Evolutionary conservation across 371 early-diverging fungal species (phyloP).

Genomic region (Actinomortierella ambigua): DNA sequence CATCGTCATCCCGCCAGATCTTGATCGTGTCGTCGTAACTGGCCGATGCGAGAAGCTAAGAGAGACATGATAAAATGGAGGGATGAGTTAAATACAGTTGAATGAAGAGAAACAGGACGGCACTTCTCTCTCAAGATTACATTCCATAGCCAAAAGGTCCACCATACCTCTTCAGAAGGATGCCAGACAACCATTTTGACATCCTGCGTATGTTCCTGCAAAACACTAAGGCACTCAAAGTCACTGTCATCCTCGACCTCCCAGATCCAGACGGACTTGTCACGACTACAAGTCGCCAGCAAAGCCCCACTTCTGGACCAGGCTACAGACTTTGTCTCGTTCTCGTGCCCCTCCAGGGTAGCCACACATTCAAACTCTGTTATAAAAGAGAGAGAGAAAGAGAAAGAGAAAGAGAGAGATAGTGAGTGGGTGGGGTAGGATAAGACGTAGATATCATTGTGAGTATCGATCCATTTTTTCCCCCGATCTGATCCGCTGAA

Average conservation of each 20-base stretch:
- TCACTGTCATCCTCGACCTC: conserved; percentile 85
- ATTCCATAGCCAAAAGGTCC: not conserved
- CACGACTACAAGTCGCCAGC: conserved; percentile 92
- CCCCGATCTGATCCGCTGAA: conserved; percentile 10
- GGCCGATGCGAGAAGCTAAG: conserved; percentile 79
- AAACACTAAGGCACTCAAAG: conserved; percentile 93
- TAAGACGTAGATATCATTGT: too few relatives aligned
- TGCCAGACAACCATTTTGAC: conserved; percentile 96
- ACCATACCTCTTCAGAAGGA: conserved; percentile 73
- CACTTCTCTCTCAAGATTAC: not conserved
- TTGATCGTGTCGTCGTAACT: conserved; percentile 96
- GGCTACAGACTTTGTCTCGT: conserved; percentile 93
- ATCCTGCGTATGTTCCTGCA: conserved; percentile 97
- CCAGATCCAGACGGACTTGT: conserved; percentile 99
- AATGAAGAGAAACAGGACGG: too few relatives aligned
- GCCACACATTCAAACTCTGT: conserved; percentile 89
- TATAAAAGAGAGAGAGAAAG: conserved; percentile 4
- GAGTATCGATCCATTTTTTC: too few relatives aligned
- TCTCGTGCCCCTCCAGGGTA: conserved; percentile 98
- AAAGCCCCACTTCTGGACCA: conserved; percentile 86
- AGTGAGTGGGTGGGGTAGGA: too few relatives aligned
- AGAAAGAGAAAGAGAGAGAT: too few relatives aligned
- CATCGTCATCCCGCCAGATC: conserved; percentile 88
- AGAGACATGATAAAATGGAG: not conserved
- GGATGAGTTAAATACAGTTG: not conserved